Evolutionary conservation across 768 basidiomycete species (phyloP).

Genomic region (Strobilomyces echinocephalus): DNA sequence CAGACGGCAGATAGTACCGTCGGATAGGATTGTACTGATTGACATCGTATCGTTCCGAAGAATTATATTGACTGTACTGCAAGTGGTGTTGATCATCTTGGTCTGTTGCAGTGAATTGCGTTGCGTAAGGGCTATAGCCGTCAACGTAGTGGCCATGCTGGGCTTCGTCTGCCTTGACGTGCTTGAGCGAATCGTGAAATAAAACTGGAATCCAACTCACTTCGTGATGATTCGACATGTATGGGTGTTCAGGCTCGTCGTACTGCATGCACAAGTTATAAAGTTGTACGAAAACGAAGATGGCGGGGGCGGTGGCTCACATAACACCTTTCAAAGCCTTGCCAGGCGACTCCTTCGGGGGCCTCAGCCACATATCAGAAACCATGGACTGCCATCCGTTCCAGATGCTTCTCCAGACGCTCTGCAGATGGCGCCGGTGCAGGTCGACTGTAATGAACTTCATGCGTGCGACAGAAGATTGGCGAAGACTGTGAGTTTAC

Average conservation of each 20-base stretch:
- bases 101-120: conserved; percentile 27
- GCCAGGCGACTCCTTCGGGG: background rate
- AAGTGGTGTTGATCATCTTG: conserved; percentile 40
- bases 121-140: conserved; percentile 51
- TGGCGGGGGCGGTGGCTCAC: conserved; percentile 6
- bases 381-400: background rate
- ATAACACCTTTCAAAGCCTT: background rate
- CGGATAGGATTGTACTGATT: conserved; percentile 30
- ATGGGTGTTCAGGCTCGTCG: conserved; percentile 1
- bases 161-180: conserved; percentile 56
- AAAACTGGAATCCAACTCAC: conserved; percentile 22
- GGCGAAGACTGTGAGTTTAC: no score
- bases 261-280: background rate
- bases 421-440: background rate
- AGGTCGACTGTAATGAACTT: background rate
- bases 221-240: conserved; percentile 41
- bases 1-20: conserved; percentile 34
- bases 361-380: background rate
- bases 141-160: conserved; percentile 66
- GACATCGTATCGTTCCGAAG: conserved; percentile 30
- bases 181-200: background rate
- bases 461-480: background rate
- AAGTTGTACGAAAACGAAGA: background rate
- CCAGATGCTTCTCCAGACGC: background rate
- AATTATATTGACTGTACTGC: conserved; percentile 16